phyloP scores from a whole-genome alignment of 148 eudicot genomes.

The Rhododendron williamsianum region DNA sequence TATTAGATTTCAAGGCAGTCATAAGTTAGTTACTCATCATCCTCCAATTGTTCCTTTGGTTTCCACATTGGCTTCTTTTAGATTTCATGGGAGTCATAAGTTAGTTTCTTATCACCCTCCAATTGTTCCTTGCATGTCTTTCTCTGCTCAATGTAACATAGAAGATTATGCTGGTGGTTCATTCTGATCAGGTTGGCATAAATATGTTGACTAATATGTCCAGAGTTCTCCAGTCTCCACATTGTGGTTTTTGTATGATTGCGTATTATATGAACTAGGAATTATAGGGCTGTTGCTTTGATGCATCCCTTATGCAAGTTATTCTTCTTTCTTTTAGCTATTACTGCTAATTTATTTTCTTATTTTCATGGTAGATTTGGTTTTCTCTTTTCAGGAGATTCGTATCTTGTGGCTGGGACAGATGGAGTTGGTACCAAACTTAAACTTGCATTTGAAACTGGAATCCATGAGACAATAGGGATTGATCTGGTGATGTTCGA shows the following conservation, averaged over 20 bases:
- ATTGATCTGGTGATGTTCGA: slow-evolving; percentile 72
- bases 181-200: neutral
- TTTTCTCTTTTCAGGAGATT: slow-evolving; percentile 53
- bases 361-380: neutral
- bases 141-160: neutral
- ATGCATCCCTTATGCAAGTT: neutral
- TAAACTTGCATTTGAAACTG: slow-evolving; percentile 90
- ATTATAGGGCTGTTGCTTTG: neutral
- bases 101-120: neutral
- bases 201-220: neutral
- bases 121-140: neutral
- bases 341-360: neutral
- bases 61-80: neutral
- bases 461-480: slow-evolving; percentile 89
- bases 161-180: neutral
- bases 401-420: slow-evolving; percentile 93
- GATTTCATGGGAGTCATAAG: neutral
- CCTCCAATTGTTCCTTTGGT: neutral
- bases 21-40: neutral
- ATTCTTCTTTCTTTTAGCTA: neutral
- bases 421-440: slow-evolving; percentile 99
- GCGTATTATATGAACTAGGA: neutral
- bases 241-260: neutral
- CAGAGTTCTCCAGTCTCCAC: neutral
- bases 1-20: neutral